Conservation (phyloP, 2,329 filamentous ascomycete genomes). For the Curvularia eragrostidis region DNA sequence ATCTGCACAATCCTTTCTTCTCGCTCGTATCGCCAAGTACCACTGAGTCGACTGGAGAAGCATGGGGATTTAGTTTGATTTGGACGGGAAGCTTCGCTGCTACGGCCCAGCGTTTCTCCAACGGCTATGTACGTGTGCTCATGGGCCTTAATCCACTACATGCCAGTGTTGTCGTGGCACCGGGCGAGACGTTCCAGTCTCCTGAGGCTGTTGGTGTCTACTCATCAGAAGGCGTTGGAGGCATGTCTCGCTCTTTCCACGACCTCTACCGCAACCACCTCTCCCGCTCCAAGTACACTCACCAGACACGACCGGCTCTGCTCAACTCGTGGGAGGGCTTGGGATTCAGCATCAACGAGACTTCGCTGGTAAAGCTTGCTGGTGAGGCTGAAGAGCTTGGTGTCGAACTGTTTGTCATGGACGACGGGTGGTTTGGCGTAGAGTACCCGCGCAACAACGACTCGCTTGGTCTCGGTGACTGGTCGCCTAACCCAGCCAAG, state of each 20-base stretch:
- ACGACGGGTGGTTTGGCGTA: constrained; percentile 73
- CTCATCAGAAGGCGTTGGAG: constrained; percentile 64
- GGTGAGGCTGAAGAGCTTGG: constrained; percentile 65
- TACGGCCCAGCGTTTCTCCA: constrained; percentile 67
- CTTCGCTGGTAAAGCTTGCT: constrained; percentile 62
- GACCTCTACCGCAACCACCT: constrained; percentile 67
- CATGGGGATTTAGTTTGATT: constrained; percentile 69
- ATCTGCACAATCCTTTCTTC: constrained; percentile 70
- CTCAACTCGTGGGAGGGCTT: constrained; percentile 73
- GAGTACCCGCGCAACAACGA: constrained; percentile 66
- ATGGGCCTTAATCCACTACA: constrained; percentile 68
- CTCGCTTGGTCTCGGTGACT: constrained; percentile 67
- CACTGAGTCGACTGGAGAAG: constrained; percentile 67
- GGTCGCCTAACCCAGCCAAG: constrained; percentile 63
- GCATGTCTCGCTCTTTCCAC: constrained; percentile 68
- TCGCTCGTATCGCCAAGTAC: constrained; percentile 63
- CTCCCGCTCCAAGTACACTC: constrained; percentile 63
- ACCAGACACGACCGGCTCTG: constrained; percentile 60
- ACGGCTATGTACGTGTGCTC: constrained; percentile 66
- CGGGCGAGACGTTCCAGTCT: constrained; percentile 64
- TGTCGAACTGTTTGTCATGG: constrained; percentile 68
- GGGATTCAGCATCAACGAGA: constrained; percentile 64
- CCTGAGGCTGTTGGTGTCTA: constrained; percentile 70
- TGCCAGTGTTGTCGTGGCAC: constrained; percentile 63
- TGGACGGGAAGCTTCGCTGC: constrained; percentile 69